Conservation (phyloP, 1,284 basidiomycete genomes). For the Marasmius fiardii region DNA sequence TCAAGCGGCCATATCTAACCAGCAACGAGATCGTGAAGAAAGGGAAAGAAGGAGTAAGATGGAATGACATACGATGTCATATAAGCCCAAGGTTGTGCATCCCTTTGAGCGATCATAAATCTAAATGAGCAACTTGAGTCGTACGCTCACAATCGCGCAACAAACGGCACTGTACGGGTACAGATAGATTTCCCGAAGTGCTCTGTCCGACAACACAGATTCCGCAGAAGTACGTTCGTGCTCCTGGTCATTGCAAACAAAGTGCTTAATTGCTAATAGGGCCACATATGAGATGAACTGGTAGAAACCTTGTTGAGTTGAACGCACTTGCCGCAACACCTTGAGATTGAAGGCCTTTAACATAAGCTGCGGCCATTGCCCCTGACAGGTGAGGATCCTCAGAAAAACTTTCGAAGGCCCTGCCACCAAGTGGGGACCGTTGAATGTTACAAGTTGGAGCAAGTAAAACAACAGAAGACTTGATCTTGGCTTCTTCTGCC, state of each 20-base stretch:
- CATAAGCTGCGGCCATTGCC: constrained; percentile 57
- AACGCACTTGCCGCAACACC: constrained; percentile 55
- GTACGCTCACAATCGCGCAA: neutral
- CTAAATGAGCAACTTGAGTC: constrained; percentile 25
- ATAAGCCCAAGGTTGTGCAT: constrained; percentile 57
- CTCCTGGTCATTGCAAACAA: constrained; percentile 64
- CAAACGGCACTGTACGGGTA: constrained; percentile 48
- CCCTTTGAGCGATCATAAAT: constrained; percentile 64
- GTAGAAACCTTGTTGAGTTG: constrained; percentile 3
- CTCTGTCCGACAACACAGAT: constrained; percentile 58
- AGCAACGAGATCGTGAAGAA: neutral
- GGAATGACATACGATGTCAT: constrained; percentile 50
- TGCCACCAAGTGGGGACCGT: constrained; percentile 55
- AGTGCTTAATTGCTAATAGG: constrained; percentile 42
- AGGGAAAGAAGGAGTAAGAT: neutral
- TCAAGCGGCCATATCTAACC: constrained; percentile 59
- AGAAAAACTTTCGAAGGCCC: constrained; percentile 70
- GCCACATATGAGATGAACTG: neutral
- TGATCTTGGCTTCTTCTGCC: constrained; percentile 59
- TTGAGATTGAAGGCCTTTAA: constrained; percentile 62
- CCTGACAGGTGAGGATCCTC: constrained; percentile 64
- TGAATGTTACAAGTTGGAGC: constrained; percentile 74
- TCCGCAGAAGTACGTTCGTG: constrained; percentile 61
- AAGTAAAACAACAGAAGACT: constrained; percentile 58
- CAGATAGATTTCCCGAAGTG: constrained; percentile 68